Evolutionary conservation across 768 basidiomycete species (phyloP), one percentile per base, ranked within the genome.

Genomic region (Lactarius quietus): DNA sequence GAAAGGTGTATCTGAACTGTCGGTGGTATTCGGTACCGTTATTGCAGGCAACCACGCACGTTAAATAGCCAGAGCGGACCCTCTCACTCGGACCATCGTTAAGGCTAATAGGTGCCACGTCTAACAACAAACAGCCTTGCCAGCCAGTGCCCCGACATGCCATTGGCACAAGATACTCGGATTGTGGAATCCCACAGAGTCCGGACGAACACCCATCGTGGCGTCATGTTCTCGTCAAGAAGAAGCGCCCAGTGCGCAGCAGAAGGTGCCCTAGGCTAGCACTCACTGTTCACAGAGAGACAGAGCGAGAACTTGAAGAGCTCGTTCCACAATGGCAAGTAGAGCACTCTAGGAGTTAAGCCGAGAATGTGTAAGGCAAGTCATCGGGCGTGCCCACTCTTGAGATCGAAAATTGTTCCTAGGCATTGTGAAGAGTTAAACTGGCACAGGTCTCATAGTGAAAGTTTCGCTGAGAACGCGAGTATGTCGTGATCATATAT

Each of bases 391-490:
- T 10, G n/a, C n/a, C n/a, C 23, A 23, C 20, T 3, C 26, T 43
- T 45, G 35, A 12, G 41, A 23, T 14, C 2, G 38, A 15, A 3
- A 38, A 38, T 15, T 14, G 15, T n/a, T 36, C 59, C 29, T 1
- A 61, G 60, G 12, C 23, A 48, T 1, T 6, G n/a, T 36, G 5
- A 48, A 14, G 9, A 17, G 7, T 1, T 4, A 56, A 9, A 31
- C 17, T 7, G 36, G 10, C 10, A 26, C 29, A 28, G 20, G 41
- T 28, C 33, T 29, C 26, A 56, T 17, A 17, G 45, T 55, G 62
- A 66, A 62, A 62, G 38, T 43, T 66, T 58, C 61, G 65, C 61
- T 55, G 65, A 58, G 39, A 26, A 43, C 48, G 43, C 20, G 17
- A 56, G 35, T n/a, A 53, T 62, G 56, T 23, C 65, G 39, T 58